phyloP scores from a whole-genome alignment of 139 green algal species.

The Pleodorina starrii region DNA sequence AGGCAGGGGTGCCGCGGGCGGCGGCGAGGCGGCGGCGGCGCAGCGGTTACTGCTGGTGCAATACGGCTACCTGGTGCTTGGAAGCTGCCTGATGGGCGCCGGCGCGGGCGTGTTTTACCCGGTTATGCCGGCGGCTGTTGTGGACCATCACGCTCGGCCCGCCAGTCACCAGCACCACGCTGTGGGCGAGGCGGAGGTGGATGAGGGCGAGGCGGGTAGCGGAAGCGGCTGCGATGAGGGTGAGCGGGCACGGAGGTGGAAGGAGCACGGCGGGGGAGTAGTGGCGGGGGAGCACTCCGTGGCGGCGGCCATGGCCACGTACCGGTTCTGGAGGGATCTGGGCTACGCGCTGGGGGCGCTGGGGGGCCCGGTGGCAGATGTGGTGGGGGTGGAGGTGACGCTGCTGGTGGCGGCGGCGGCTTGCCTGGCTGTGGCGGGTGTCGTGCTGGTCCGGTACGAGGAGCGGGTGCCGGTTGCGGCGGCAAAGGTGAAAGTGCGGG shows the following conservation, averaged over 20 bases:
- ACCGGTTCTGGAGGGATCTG: conserved; percentile 43
- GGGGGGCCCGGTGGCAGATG: conserved; percentile 13
- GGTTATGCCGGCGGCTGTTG: conserved; percentile 15
- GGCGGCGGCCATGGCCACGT: conserved; percentile 42
- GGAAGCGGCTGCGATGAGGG: neutral
- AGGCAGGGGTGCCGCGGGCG: too few relatives aligned
- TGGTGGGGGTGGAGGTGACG: conserved; percentile 12
- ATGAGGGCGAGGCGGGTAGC: neutral
- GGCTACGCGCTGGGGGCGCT: conserved; percentile 29
- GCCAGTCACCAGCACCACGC: neutral
- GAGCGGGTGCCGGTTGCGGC: neutral
- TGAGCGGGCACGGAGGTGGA: neutral
- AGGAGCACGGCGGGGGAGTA: neutral
- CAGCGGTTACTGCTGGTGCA: neutral
- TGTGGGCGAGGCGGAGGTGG: neutral
- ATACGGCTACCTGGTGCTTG: conserved; percentile 45
- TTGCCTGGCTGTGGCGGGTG: neutral
- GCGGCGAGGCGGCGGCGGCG: neutral
- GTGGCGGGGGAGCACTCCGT: neutral
- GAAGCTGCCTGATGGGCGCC: conserved; percentile 26
- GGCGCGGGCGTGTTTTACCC: conserved; percentile 19
- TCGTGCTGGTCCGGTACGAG: neutral
- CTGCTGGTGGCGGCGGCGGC: neutral
- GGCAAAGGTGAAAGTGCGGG: too few relatives aligned
- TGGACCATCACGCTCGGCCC: neutral